Percentiles rank a stretch among this genome's conserved stretches.
phyloP scores from a whole-genome alignment of 768 basidiomycete genomes.

The Megacollybia marginata region DNA sequence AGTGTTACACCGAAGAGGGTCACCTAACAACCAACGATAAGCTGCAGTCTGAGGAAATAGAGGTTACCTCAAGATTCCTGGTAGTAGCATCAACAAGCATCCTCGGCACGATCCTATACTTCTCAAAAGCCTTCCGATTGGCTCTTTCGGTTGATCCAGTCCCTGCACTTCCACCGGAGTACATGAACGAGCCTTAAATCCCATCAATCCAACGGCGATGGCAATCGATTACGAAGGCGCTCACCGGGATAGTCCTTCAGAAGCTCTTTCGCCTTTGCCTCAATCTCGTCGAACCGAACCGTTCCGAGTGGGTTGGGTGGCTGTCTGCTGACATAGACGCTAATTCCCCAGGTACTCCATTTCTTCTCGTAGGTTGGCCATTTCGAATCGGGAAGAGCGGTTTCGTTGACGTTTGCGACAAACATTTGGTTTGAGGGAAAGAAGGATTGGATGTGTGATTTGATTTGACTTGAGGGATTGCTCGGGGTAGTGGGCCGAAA shows the following conservation, averaged over 20 bases:
- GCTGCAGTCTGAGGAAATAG: neutral
- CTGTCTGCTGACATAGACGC: too few relatives aligned
- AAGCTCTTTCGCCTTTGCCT: slow-evolving; percentile 55
- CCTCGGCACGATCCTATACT: slow-evolving; percentile 71
- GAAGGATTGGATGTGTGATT: too few relatives aligned
- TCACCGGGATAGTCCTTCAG: slow-evolving; percentile 51
- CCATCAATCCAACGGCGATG: too few relatives aligned
- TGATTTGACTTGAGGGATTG: too few relatives aligned
- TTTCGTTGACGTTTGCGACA: too few relatives aligned
- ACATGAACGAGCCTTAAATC: slow-evolving; percentile 57
- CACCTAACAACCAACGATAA: slow-evolving; percentile 31
- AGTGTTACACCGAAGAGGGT: slow-evolving; percentile 65
- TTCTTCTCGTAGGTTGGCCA: too few relatives aligned
- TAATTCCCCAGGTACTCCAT: too few relatives aligned
- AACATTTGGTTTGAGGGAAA: too few relatives aligned
- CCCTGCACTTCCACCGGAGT: slow-evolving; percentile 74
- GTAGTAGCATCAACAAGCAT: slow-evolving; percentile 61
- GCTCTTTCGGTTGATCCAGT: slow-evolving; percentile 56
- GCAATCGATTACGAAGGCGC: slow-evolving; percentile 8
- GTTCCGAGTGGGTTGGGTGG: slow-evolving; percentile 42
- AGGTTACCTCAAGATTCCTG: slow-evolving; percentile 55
- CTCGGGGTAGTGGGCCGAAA: too few relatives aligned
- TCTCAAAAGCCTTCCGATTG: slow-evolving; percentile 58
- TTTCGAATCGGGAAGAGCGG: too few relatives aligned
- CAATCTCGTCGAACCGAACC: slow-evolving; percentile 53